These are phyloP conservation scores for Rachicladosporium sp. DNA, from an alignment of 2,329 filamentous ascomycete genomes.

Conservation along the genomic window DNA sequence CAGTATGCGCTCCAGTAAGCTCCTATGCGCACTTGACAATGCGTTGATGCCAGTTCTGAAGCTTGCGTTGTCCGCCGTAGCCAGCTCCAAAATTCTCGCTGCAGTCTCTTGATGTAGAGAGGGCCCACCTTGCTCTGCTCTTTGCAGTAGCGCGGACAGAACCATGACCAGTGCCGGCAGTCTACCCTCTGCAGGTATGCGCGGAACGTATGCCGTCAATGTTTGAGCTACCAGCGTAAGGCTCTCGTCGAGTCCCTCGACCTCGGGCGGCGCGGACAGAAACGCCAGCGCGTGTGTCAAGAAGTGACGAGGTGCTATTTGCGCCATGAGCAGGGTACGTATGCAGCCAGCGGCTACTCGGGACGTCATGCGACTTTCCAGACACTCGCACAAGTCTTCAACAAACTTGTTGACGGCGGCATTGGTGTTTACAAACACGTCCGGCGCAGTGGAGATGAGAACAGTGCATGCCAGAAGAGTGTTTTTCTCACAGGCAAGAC, in stretches of 20 bases:
- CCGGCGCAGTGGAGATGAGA: conserved; percentile 59
- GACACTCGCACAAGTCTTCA: conserved; percentile 71
- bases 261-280: conserved; percentile 46
- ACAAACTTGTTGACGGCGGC: conserved; percentile 63
- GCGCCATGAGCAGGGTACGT: conserved; percentile 68
- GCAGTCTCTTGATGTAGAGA: conserved; percentile 59
- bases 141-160: conserved; percentile 61
- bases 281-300: conserved; percentile 68
- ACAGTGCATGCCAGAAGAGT: conserved; percentile 79
- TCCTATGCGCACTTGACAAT: conserved; percentile 58
- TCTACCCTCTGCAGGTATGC: conserved; percentile 27
- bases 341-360: conserved; percentile 86
- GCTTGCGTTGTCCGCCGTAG: conserved; percentile 55
- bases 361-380: conserved; percentile 68
- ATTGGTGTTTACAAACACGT: conserved; percentile 58
- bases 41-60: conserved; percentile 65
- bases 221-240: conserved; percentile 60
- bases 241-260: conserved; percentile 69
- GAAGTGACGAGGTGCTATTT: conserved; percentile 52
- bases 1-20: conserved; percentile 58
- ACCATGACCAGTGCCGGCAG: conserved; percentile 59
- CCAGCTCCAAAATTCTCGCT: conserved; percentile 65
- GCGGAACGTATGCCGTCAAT: conserved; percentile 57
- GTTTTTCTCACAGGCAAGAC: conserved; percentile 84
- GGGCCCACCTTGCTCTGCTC: conserved; percentile 49